phyloP scores from a whole-genome alignment of 208 protist species.

The Leishmania lainsoni region DNA sequence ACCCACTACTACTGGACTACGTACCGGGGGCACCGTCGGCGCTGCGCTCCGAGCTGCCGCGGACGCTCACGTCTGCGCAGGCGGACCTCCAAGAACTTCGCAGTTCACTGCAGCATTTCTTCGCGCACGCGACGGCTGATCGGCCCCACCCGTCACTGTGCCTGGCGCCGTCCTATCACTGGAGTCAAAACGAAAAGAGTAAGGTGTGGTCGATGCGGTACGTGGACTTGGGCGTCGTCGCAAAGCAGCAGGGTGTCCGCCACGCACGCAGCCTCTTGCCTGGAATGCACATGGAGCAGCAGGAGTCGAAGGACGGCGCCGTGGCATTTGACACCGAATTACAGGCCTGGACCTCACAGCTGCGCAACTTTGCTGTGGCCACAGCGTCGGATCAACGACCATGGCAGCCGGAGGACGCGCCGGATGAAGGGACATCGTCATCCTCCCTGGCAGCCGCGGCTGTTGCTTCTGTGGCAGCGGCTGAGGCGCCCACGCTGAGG shows the following conservation, averaged over 20 bases:
- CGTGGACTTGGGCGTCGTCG: conserved; percentile 69
- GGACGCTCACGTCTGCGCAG: conserved; percentile 2
- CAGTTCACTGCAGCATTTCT: conserved; percentile 10
- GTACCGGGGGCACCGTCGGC: conserved; percentile 40
- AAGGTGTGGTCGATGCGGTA: conserved; percentile 78
- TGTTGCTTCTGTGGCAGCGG: background rate
- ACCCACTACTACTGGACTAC: conserved; percentile 55
- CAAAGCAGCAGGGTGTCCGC: conserved; percentile 42
- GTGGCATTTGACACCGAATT: conserved; percentile 20
- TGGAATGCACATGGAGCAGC: conserved; percentile 26
- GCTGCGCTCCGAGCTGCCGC: conserved; percentile 5
- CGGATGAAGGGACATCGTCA: background rate
- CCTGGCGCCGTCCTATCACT: conserved; percentile 76
- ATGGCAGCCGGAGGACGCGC: background rate
- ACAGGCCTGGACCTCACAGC: conserved; percentile 26
- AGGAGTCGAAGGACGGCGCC: conserved; percentile 15
- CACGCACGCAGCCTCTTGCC: conserved; percentile 49
- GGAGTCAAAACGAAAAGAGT: conserved; percentile 61
- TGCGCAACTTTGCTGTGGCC: conserved; percentile 6
- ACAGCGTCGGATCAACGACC: background rate
- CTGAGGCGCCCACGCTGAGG: conserved; percentile 38
- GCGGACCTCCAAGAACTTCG: background rate
- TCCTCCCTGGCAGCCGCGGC: background rate
- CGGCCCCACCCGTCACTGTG: conserved; percentile 63
- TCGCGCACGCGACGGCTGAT: conserved; percentile 27